Evolutionary conservation across 495 filamentous ascomycete species (phyloP).

Genomic region (Penicillium parvum): DNA sequence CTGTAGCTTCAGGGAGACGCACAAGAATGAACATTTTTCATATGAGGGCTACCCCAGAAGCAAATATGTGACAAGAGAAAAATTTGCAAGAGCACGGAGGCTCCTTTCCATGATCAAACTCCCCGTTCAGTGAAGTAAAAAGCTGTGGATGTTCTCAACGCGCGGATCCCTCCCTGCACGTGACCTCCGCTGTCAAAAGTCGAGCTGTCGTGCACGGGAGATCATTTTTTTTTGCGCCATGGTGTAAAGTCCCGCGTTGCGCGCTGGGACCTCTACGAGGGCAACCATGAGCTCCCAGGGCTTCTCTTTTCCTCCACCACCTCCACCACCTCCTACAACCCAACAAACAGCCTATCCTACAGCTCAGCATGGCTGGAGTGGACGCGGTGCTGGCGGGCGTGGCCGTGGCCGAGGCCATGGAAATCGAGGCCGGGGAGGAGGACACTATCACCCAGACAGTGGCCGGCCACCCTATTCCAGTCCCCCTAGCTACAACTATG

Average conservation of each 20-base stretch:
- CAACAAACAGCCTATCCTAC: conserved; percentile 26
- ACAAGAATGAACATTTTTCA: conserved; percentile 56
- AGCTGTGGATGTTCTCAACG: background rate
- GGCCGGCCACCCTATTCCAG: conserved; percentile 20
- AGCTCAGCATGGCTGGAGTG: conserved; percentile 29
- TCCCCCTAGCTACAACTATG: conserved; percentile 24
- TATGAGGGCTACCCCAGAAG: too few relatives aligned
- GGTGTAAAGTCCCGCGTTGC: conserved; percentile 8
- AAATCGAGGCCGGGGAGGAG: conserved; percentile 50
- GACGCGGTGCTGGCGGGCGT: conserved; percentile 29
- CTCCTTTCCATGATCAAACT: too few relatives aligned
- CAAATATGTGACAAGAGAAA: too few relatives aligned
- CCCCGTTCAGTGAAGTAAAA: conserved; percentile 2
- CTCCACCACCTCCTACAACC: conserved; percentile 39
- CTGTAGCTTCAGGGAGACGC: conserved; percentile 13
- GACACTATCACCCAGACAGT: conserved; percentile 38
- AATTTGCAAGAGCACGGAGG: background rate
- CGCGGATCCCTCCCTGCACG: conserved; percentile 8
- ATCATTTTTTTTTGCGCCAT: conserved; percentile 8
- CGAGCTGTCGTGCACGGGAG: conserved; percentile 5
- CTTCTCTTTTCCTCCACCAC: conserved; percentile 51
- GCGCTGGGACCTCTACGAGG: conserved; percentile 21
- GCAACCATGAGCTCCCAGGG: conserved; percentile 42
- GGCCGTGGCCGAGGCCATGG: conserved; percentile 44
- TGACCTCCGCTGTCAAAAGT: conserved; percentile 16